Conservation (phyloP, 2,329 filamentous ascomycete genomes). For the Zasmidium cellare region DNA sequence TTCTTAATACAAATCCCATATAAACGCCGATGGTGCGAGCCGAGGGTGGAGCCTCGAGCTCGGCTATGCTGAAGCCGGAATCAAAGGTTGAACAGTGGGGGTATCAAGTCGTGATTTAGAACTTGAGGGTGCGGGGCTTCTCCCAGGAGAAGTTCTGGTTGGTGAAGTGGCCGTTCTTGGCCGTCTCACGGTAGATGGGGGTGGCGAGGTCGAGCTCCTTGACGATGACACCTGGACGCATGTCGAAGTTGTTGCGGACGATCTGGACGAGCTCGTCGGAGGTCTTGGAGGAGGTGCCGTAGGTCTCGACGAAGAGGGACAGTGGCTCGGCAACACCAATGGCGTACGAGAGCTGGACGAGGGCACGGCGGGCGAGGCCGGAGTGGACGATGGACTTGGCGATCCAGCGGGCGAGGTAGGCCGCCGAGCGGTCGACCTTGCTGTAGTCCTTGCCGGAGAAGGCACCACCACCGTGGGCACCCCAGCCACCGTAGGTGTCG, state of each 20-base stretch:
- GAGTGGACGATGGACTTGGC: slow-evolving; percentile 95
- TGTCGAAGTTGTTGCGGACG: slow-evolving; percentile 94
- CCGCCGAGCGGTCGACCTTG: slow-evolving; percentile 98
- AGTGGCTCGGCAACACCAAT: slow-evolving; percentile 98
- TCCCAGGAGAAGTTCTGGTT: slow-evolving; percentile 98
- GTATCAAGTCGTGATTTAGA: slow-evolving; percentile 62
- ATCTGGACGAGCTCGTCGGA: slow-evolving; percentile 94
- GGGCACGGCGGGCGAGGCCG: slow-evolving; percentile 83
- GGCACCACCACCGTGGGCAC: slow-evolving; percentile 98
- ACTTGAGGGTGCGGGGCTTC: slow-evolving; percentile 91
- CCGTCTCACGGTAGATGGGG: slow-evolving; percentile 97
- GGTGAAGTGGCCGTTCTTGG: slow-evolving; percentile 99
- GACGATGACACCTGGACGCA: slow-evolving; percentile 97
- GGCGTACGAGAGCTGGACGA: slow-evolving; percentile 98
- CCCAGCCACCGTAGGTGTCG: slow-evolving; percentile 99
- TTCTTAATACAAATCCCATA: slow-evolving; percentile 13
- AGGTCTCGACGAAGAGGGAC: slow-evolving; percentile 96
- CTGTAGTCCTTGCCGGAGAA: slow-evolving; percentile 99
- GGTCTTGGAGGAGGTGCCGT: slow-evolving; percentile 87
- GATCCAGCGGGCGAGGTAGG: slow-evolving; percentile 97
- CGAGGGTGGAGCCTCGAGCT: slow-evolving; percentile 17
- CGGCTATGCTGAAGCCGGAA: slow-evolving; percentile 8
- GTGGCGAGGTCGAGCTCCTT: slow-evolving; percentile 92
- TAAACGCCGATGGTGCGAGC: slow-evolving; percentile 19
- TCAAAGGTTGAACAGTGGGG: neutral